Evolutionary conservation across 1,284 basidiomycete species (phyloP), one percentile per base, ranked within the genome.

Genomic region (Sporisorium iseilematis-ciliati): DNA sequence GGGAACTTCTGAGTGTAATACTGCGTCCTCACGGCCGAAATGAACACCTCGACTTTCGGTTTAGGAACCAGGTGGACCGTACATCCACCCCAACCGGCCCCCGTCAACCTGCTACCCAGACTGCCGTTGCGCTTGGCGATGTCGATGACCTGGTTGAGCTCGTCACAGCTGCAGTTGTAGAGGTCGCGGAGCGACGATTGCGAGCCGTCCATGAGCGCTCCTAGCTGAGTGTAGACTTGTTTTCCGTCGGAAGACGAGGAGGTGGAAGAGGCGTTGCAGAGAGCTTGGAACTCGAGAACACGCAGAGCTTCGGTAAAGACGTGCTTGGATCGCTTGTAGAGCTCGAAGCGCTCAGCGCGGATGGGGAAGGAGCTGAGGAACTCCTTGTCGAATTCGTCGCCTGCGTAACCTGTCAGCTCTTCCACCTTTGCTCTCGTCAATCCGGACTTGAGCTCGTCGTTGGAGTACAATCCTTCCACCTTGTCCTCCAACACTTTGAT

Each of bases 1-100:
- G 79, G 78, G 60, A 66, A 81, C 29, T 68, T 62, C 38, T 71
- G 62, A 0, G 26, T 49, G 49, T 77, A 84, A 48, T 81, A 85
- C 46, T 69, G 65, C 12, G 64, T 54, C 10, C 71, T 54, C 50
- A 84, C 56, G 7, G 80, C 79, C 20, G 69, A 41, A 35, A 80
- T 66, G 16, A 85, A 72, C 2, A 58, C 51, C 38, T 69, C 46
- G 1, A 82, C 68, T n/a, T 78, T 70, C 21, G 63, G 62, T 23
- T 77, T 71, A n/a, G 80, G 79, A 3, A 85, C 82, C 29, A 85
- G 65, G 29, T 78, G 76, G 11, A 85, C 82, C 12, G 82, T 80
- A 43, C 78, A 82, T 2, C 83, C 83, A 21, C 83, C 83, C 83
- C 83, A 85, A 3, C 83, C 83, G 0, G 83, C 83, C 10, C 83